Conservation (phyloP, 768 basidiomycete species). For the Suillus occidentalis region DNA sequence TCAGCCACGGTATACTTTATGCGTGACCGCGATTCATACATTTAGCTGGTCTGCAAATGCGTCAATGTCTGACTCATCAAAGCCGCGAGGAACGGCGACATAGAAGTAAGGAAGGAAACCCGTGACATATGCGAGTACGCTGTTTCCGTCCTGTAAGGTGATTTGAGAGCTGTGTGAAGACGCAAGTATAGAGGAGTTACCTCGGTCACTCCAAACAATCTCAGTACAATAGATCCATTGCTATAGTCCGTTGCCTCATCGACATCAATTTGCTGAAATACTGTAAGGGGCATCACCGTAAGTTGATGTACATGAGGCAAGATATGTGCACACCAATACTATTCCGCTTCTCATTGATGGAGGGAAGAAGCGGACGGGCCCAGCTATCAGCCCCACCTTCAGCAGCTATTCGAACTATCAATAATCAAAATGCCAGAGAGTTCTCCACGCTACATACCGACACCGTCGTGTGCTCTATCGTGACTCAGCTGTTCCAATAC, state of each 20-base stretch:
- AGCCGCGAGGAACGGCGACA: conserved; percentile 82
- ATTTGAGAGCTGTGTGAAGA: conserved; percentile 4
- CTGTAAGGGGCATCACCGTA: conserved; percentile 36
- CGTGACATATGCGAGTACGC: conserved; percentile 80
- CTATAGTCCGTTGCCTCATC: conserved; percentile 58
- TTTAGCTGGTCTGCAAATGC: conserved; percentile 73
- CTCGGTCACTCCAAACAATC: conserved; percentile 92
- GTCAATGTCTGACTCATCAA: conserved; percentile 62
- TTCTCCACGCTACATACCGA: conserved; percentile 36
- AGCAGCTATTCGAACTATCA: conserved; percentile 41
- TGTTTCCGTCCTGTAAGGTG: conserved; percentile 69
- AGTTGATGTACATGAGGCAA: not conserved
- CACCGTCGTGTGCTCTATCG: conserved; percentile 40
- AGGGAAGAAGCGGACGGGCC: conserved; percentile 60
- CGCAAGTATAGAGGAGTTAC: conserved; percentile 35
- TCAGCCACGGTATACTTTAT: not conserved
- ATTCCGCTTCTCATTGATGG: conserved; percentile 60
- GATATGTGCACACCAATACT: conserved; percentile 55
- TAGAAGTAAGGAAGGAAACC: conserved; percentile 95
- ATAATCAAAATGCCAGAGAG: not conserved
- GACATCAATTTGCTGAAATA: conserved; percentile 96
- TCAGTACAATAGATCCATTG: conserved; percentile 44
- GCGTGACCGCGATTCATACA: conserved; percentile 43
- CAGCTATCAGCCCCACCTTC: conserved; percentile 81
- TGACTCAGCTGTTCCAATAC: conserved; percentile 62